A percentile compares a stretch with the other conserved stretches of the same genome.
Evolutionary conservation across 2,329 filamentous ascomycete species (phyloP).

Genomic region (Neurospora sp.): DNA sequence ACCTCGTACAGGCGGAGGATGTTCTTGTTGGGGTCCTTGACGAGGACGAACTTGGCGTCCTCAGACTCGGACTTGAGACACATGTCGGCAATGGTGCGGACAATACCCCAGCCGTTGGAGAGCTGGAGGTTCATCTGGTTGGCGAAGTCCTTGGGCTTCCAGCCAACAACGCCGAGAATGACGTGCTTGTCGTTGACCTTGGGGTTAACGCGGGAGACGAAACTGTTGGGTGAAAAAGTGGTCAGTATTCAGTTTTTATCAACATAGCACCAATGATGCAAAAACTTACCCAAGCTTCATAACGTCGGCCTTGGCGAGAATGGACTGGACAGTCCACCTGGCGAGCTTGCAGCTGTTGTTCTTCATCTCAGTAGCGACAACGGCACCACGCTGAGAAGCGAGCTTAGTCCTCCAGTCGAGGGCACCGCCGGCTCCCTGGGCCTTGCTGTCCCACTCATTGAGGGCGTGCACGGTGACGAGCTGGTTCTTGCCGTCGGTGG

Average conservation of each 20-base stretch:
- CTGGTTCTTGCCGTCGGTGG: conserved; percentile 84
- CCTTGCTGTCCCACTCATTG: conserved; percentile 98
- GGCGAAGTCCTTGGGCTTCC: conserved; percentile 96
- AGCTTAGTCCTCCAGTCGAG: conserved; percentile 97
- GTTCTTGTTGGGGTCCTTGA: conserved; percentile 93
- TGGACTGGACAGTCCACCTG: conserved; percentile 93
- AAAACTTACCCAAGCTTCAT: conserved; percentile 88
- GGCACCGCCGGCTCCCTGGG: conserved; percentile 86
- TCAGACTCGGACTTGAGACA: conserved; percentile 63
- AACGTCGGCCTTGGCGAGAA: conserved; percentile 90
- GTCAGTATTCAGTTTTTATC: conserved; percentile 19
- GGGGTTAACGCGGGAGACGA: conserved; percentile 89
- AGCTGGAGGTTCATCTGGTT: conserved; percentile 96
- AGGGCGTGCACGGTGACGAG: conserved; percentile 87
- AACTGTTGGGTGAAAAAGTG: conserved; percentile 41
- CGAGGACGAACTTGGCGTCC: conserved; percentile 72
- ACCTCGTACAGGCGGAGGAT: conserved; percentile 91
- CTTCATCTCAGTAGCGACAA: conserved; percentile 99
- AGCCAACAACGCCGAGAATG: conserved; percentile 88
- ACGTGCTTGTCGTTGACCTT: conserved; percentile 90
- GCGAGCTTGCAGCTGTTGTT: conserved; percentile 99
- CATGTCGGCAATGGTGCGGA: conserved; percentile 96
- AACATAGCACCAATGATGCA: neutral
- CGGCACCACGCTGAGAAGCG: conserved; percentile 86
- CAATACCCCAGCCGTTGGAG: conserved; percentile 97